Evolutionary conservation across 148 eudicot species (phyloP).

Genomic region (Pouteria glomerata): DNA sequence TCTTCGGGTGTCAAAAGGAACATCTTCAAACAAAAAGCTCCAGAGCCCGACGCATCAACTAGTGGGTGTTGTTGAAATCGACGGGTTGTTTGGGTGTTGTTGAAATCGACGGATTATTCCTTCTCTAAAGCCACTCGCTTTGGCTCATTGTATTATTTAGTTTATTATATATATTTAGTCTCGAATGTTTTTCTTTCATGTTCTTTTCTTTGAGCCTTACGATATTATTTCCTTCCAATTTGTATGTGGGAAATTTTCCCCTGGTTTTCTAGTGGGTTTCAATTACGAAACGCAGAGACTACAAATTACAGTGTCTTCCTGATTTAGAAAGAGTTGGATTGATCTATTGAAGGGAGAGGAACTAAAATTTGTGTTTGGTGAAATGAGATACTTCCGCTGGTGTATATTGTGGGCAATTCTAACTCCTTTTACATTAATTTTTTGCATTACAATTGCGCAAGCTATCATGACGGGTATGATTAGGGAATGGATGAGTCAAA

Average conservation of each 20-base stretch:
- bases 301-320: background rate
- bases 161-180: background rate
- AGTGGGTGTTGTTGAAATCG: conserved; percentile 68
- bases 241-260: background rate
- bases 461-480: no score
- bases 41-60: conserved; percentile 46
- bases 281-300: background rate
- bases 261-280: background rate
- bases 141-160: background rate
- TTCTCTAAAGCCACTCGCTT: background rate
- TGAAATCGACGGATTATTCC: no score
- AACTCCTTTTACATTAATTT: no score
- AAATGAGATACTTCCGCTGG: no score
- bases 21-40: conserved; percentile 36
- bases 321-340: background rate
- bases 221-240: background rate
- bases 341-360: background rate
- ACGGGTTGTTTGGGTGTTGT: no score
- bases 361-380: no score
- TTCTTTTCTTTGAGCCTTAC: background rate
- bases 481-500: no score
- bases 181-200: background rate
- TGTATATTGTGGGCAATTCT: no score
- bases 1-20: conserved; percentile 63
- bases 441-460: no score